Evolutionary conservation across 2,329 filamentous ascomycete species (phyloP), one percentile per base, ranked within the genome.

Genomic region (Diaporthe sp.): DNA sequence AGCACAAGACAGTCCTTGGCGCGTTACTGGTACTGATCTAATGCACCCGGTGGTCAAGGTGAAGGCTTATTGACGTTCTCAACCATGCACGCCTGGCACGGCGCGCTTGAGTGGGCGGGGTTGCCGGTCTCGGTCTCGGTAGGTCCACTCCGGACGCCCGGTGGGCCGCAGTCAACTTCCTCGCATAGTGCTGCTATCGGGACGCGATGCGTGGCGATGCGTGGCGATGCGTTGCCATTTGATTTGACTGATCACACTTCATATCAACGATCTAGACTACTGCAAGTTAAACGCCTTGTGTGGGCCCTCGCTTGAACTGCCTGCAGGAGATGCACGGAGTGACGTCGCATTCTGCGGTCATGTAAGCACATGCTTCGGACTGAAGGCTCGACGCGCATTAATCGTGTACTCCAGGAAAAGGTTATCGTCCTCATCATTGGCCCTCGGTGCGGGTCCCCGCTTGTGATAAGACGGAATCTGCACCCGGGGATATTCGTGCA

Each of bases 331-430:
- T 37, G 44, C 51, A 70, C 53, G 35, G 53, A 8, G 66, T 44
- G 37, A 70, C 39, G 66, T 70, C 50, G 66, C 47, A 70, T 58
- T 12, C 66, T 55, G 66, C 66, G 13, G 66, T 56, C 66, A 56
- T 51, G 30, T 37, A 66, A 37, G 44, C 63, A 56, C 42, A 66
- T 10, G 63, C 30, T 15, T 27, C 30, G 44, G 44, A n/a, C 30
- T 66, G 44, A 7, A 51, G 63, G 44, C 63, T 37, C 63, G 17
- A 17, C 30, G 3, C n/a, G 44, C 63, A 66, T 66, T 37, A 51
- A 51, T 50, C 63, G 44, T 66, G 63, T 25, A 44, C 22, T 25
- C 63, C 30, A n/a, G 22, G 17, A 66, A 5, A 27, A 19, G 44
- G 10, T 13, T 30, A 63, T 51, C 30, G 30, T 47, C 53, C 30